These are phyloP conservation scores for Aspergillus steynii DNA, from an alignment of 495 filamentous ascomycete genomes.

Conservation along the genomic window DNA sequence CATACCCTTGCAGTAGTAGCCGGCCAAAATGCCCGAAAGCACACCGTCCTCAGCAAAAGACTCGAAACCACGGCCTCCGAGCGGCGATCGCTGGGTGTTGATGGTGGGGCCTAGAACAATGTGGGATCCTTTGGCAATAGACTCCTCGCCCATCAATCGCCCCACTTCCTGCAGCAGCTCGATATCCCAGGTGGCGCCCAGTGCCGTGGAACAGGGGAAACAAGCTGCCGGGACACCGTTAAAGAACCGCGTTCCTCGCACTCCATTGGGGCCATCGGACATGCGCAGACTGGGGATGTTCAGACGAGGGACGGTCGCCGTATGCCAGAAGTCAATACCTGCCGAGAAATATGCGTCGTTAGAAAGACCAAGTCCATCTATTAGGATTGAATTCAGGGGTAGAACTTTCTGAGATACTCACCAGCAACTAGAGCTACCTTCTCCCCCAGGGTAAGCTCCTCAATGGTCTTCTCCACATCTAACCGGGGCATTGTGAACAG, in stretches of 20 bases:
- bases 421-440: constrained; percentile 63
- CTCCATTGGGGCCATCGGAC: constrained; percentile 75
- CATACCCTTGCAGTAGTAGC: constrained; percentile 65
- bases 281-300: constrained; percentile 68
- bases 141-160: constrained; percentile 64
- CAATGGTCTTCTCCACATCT: constrained; percentile 61
- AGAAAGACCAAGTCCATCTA: neutral
- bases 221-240: constrained; percentile 67
- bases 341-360: neutral
- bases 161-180: constrained; percentile 62
- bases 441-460: constrained; percentile 61
- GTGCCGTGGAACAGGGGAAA: constrained; percentile 67
- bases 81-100: constrained; percentile 73
- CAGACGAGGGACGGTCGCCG: constrained; percentile 63
- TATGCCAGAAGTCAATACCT: constrained; percentile 81
- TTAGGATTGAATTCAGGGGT: neutral
- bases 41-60: constrained; percentile 78
- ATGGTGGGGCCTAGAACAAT: constrained; percentile 75
- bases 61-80: constrained; percentile 79
- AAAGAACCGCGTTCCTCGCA: constrained; percentile 73
- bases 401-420: constrained; percentile 22
- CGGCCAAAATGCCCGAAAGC: constrained; percentile 67
- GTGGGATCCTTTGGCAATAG: constrained; percentile 68
- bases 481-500: constrained; percentile 53
- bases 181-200: constrained; percentile 71